Conservation (phyloP, 176 grass and related monocot species). For the Aegilops bicornis region DNA sequence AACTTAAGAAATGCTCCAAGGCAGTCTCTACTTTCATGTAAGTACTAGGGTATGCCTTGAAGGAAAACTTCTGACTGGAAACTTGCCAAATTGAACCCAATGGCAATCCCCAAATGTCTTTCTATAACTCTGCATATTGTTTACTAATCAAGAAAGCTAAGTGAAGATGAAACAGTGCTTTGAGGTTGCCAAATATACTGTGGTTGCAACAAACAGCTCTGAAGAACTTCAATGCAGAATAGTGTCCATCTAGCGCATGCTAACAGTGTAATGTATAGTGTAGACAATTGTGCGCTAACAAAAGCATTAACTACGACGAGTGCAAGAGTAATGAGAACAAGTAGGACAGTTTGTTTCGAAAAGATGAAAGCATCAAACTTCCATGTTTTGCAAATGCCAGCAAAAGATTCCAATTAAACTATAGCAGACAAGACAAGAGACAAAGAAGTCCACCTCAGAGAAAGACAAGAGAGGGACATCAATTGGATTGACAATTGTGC, state of each 20-base stretch:
- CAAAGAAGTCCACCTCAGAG: constrained; percentile 51
- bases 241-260: not conserved
- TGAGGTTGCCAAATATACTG: not conserved
- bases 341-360: not conserved
- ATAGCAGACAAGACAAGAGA: constrained; percentile 16
- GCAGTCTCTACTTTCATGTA: not conserved
- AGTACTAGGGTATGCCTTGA: not conserved
- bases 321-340: not conserved
- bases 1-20: constrained; percentile 2
- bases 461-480: constrained; percentile 63
- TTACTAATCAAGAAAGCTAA: not conserved
- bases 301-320: not conserved
- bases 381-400: not conserved
- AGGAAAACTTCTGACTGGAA: not conserved
- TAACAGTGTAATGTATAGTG: not conserved
- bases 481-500: constrained; percentile 27
- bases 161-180: not conserved
- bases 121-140: not conserved
- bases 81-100: constrained; percentile 1
- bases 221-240: not conserved
- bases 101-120: not conserved
- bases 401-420: not conserved
- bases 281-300: not conserved
- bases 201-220: not conserved
- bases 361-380: not conserved